A percentile compares a stretch with the other conserved stretches of the same genome.
Evolutionary conservation across 2,329 filamentous ascomycete genomes (phyloP).

Genomic region (Zymoseptoria passerinii): DNA sequence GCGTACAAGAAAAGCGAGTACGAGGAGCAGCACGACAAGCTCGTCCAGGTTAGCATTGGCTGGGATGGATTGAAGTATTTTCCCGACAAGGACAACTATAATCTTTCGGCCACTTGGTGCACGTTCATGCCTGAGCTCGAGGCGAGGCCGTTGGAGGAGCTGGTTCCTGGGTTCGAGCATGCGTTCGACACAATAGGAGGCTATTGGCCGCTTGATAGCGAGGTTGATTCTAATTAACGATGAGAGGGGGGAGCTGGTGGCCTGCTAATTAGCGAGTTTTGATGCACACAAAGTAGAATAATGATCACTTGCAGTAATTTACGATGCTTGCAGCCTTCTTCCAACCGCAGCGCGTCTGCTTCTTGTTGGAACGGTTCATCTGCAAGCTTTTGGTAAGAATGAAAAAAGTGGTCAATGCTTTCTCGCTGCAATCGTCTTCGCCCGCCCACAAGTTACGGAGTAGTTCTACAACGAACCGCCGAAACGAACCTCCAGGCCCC

Average conservation of each 20-base stretch:
- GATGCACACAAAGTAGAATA: neutral
- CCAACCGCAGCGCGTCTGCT: no score
- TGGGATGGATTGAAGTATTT: conserved; percentile 11
- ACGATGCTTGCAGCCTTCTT: no score
- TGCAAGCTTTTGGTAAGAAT: no score
- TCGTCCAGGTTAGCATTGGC: conserved; percentile 11
- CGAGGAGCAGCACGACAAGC: conserved; percentile 12
- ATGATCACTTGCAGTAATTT: no score
- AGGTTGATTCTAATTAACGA: neutral
- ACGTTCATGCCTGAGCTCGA: conserved; percentile 19
- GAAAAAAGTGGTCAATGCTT: no score
- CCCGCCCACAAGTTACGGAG: no score
- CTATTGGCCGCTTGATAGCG: conserved; percentile 20
- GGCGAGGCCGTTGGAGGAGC: conserved; percentile 18
- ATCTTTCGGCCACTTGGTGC: conserved; percentile 10
- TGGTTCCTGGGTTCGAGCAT: conserved; percentile 15
- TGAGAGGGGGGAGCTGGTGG: neutral
- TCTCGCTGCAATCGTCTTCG: no score
- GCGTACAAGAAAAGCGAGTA: conserved; percentile 22
- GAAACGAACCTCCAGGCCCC: no score
- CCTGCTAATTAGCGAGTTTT: neutral
- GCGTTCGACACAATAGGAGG: conserved; percentile 20
- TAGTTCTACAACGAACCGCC: no score
- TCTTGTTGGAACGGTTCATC: no score
- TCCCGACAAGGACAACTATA: conserved; percentile 6